Conservation (phyloP, 176 grass and related monocot genomes). For the Oryza australiensis region DNA sequence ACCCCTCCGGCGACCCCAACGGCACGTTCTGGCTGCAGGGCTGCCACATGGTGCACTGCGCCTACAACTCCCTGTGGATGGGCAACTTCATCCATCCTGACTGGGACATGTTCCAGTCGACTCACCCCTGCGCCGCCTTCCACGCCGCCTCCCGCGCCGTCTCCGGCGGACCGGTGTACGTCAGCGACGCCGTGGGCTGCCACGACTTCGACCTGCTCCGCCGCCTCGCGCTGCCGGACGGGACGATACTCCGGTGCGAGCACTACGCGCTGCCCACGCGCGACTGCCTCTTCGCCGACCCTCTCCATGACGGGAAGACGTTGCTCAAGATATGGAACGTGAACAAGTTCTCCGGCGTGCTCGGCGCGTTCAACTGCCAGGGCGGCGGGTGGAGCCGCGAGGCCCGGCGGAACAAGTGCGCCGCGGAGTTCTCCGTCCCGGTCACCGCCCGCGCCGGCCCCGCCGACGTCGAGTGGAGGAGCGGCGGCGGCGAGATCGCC, state of each 20-base stretch:
- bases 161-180: constrained; percentile 86
- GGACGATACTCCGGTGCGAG: constrained; percentile 74
- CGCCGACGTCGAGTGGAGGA: constrained; percentile 78
- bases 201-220: constrained; percentile 83
- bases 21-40: constrained; percentile 94
- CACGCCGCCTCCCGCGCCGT: constrained; percentile 94
- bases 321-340: constrained; percentile 98
- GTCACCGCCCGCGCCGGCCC: constrained; percentile 48
- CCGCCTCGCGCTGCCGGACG: constrained; percentile 63
- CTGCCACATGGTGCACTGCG: constrained; percentile 99
- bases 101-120: constrained; percentile 99
- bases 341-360: constrained; percentile 64
- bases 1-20: constrained; percentile 86
- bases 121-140: constrained; percentile 81
- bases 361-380: constrained; percentile 93
- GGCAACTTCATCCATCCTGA: constrained; percentile 93
- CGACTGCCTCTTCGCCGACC: constrained; percentile 75
- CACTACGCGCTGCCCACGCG: constrained; percentile 73
- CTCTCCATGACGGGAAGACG: constrained; percentile 69
- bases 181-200: constrained; percentile 74
- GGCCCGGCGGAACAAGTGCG: constrained; percentile 67
- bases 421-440: constrained; percentile 50
- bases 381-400: constrained; percentile 89
- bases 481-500: constrained; percentile 3
- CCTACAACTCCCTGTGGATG: constrained; percentile 99